Evolutionary conservation across 2,329 filamentous ascomycete species (phyloP).

Genomic region (Apiospora koreana): DNA sequence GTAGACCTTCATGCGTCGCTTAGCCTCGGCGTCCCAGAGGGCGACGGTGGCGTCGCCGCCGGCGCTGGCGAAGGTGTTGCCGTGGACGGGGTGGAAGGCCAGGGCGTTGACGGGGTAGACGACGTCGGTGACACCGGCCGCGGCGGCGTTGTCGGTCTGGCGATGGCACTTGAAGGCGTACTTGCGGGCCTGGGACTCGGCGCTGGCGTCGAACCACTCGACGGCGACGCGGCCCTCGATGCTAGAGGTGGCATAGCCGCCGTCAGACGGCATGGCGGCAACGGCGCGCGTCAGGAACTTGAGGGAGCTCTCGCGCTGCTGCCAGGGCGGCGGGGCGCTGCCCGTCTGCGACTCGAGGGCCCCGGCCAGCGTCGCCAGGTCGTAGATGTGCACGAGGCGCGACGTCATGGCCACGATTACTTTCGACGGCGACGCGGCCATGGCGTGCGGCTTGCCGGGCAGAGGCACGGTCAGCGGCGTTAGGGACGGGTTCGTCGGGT

Average conservation of each 20-base stretch:
- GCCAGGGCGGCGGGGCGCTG: slow-evolving; percentile 71
- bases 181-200: slow-evolving; percentile 86
- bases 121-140: slow-evolving; percentile 66
- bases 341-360: slow-evolving; percentile 53
- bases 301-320: slow-evolving; percentile 88
- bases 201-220: slow-evolving; percentile 93
- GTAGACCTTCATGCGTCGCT: slow-evolving; percentile 87
- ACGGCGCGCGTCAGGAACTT: slow-evolving; percentile 96
- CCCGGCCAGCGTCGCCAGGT: slow-evolving; percentile 67
- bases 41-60: slow-evolving; percentile 92
- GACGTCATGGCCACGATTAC: slow-evolving; percentile 95
- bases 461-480: slow-evolving; percentile 67
- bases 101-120: slow-evolving; percentile 92
- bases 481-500: slow-evolving; percentile 54
- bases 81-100: slow-evolving; percentile 79
- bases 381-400: slow-evolving; percentile 92
- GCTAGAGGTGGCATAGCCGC: slow-evolving; percentile 86
- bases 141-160: slow-evolving; percentile 56
- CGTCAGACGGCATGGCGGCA: slow-evolving; percentile 94
- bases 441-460: slow-evolving; percentile 85
- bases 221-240: slow-evolving; percentile 97
- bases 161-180: slow-evolving; percentile 99
- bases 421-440: slow-evolving; percentile 76
- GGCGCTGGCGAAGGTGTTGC: slow-evolving; percentile 79
- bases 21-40: slow-evolving; percentile 88